Base-by-base conservation (phyloP, 805 yeast genomes). In the Starmerella roubikii region DNA sequence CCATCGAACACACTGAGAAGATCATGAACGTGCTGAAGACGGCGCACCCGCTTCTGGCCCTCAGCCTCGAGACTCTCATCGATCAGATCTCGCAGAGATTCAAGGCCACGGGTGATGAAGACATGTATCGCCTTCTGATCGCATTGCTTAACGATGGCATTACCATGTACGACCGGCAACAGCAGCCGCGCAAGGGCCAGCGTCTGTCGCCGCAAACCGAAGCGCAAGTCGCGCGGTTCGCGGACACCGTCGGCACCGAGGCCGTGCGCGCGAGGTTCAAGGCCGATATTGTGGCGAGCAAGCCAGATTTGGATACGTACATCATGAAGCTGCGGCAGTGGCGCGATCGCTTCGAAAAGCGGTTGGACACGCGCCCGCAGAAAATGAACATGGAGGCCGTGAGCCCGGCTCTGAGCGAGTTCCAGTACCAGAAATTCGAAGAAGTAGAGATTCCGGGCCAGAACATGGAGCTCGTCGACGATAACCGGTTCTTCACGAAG, bases 371-470 rank as follows among this genome's bases (percentile, higher is more conserved):
- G 47, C 71, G 93, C 42, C 78, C 84, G 40, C 72, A 76, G 22
- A 72, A 74, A 50, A 80, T 85, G 35, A 80, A 85, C 50, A 61
- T 91, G 46, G 98, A 91, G 60, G 75, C 85, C 41, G 67, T 91
- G 46, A 85, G 96, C 53, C 95, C 97, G 13, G 97, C 88, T 51
- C 67, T 91, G 58, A 79, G 93, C 56, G 95, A 86, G 56, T 91
- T 93, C 73, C 98, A 91, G 60, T 94, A 91, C 57, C 97, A 91
- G 58, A 88, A 85, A 60, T 91, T 91, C 55, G 99, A 91, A 57
- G 98, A 91, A 35, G 83, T 91, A 42, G 98, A 91, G 57, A 76
- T 91, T 42, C 98, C 98, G 0, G 98, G 99, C 1, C 99, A 91
- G 56, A 91, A 91, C 54, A 64, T 86, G 54, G 66, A 84, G 62